Percentiles rank a stretch among this genome's conserved stretches.
These are phyloP conservation scores for Aschersonia sp. DNA, from an alignment of 2,329 filamentous ascomycete species.

Conservation along the genomic window DNA sequence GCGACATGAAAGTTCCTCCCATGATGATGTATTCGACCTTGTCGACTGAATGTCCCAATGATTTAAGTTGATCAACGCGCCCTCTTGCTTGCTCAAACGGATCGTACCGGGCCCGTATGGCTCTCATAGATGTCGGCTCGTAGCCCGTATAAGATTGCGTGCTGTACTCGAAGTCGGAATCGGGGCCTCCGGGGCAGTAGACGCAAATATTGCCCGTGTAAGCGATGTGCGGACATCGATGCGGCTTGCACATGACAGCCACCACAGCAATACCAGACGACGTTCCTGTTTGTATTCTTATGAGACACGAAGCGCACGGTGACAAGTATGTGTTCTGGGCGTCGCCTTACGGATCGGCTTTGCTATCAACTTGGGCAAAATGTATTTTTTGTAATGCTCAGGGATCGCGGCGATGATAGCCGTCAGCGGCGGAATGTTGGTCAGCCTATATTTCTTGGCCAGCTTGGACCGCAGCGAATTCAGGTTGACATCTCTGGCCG, in stretches of 20 bases:
- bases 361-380: slow-evolving; percentile 86
- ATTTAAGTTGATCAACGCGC: slow-evolving; percentile 91
- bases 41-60: slow-evolving; percentile 89
- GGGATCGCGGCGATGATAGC: slow-evolving; percentile 96
- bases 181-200: slow-evolving; percentile 92
- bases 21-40: slow-evolving; percentile 99
- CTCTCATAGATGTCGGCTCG: slow-evolving; percentile 95
- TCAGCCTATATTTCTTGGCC: slow-evolving; percentile 82
- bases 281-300: slow-evolving; percentile 41
- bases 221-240: slow-evolving; percentile 92
- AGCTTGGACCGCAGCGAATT: slow-evolving; percentile 78
- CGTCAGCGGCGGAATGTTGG: slow-evolving; percentile 77
- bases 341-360: slow-evolving; percentile 66
- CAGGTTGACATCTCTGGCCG: slow-evolving; percentile 79
- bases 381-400: slow-evolving; percentile 99
- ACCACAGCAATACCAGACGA: slow-evolving; percentile 96
- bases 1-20: slow-evolving; percentile 98
- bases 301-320: too few species aligned
- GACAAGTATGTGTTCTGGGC: too few species aligned
- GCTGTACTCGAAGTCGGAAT: slow-evolving; percentile 98
- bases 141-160: slow-evolving; percentile 98
- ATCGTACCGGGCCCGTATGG: slow-evolving; percentile 91
- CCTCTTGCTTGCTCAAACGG: slow-evolving; percentile 95
- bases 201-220: slow-evolving; percentile 99
- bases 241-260: slow-evolving; percentile 98